Evolutionary conservation across 225 moss, liverwort and hornwort species (phyloP).

Genomic region (Bryoerythrophyllum caledonicum): DNA sequence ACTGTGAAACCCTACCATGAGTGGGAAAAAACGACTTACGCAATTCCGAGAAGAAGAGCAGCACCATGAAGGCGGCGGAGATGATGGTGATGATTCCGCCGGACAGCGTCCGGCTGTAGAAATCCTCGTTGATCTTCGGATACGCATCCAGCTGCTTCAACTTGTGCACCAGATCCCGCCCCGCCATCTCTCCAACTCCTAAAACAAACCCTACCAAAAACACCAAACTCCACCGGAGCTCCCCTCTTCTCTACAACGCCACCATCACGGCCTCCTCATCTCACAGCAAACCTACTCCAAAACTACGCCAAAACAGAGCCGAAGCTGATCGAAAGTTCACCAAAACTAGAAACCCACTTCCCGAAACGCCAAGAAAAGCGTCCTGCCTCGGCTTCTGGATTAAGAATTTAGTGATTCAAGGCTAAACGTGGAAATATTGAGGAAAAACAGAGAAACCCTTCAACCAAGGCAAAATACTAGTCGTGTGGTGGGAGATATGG

Average conservation of each 20-base stretch:
- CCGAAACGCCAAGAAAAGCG: not conserved
- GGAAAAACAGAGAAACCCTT: too few species aligned
- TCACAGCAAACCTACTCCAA: not conserved
- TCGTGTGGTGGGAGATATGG: too few species aligned
- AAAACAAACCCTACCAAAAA: not conserved
- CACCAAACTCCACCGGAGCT: not conserved
- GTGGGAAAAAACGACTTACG: conserved; percentile 48
- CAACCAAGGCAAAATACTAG: not conserved
- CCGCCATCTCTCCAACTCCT: conserved; percentile 29
- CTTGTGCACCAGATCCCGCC: conserved; percentile 66
- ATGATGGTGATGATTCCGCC: conserved; percentile 90
- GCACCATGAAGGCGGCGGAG: conserved; percentile 70
- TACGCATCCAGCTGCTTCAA: conserved; percentile 98
- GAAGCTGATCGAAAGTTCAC: too few species aligned
- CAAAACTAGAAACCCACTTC: not conserved
- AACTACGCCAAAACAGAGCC: not conserved
- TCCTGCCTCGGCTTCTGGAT: not conserved
- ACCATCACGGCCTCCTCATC: conserved; percentile 3
- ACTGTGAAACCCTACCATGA: too few species aligned
- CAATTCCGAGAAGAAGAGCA: conserved; percentile 91
- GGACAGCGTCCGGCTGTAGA: conserved; percentile 89
- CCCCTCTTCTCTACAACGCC: not conserved
- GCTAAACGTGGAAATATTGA: too few species aligned
- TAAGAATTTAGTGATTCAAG: not conserved
- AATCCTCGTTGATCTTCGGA: conserved; percentile 99